Evolutionary conservation across 352 stramenopile species (phyloP).

Genomic region (Globisporangium heterothallicum): DNA sequence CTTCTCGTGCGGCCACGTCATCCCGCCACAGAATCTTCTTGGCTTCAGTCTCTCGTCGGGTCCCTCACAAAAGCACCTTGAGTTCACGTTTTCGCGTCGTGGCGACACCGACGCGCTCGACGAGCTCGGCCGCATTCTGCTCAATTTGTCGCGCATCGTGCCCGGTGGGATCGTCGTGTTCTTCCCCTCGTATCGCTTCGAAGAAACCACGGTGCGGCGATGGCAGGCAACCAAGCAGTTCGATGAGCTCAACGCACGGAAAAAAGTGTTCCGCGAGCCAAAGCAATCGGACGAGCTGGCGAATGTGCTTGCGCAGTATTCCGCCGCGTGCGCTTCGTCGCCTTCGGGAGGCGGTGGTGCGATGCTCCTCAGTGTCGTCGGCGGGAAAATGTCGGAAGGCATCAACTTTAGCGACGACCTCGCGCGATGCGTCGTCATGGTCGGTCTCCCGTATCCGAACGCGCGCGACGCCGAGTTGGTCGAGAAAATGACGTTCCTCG

Average conservation of each 20-base stretch:
- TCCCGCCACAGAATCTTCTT: slow-evolving; percentile 90
- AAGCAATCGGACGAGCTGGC: slow-evolving; percentile 92
- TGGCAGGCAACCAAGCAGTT: slow-evolving; percentile 85
- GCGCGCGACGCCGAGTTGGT: slow-evolving; percentile 93
- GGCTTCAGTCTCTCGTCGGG: slow-evolving; percentile 70
- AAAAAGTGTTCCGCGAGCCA: slow-evolving; percentile 92
- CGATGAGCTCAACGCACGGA: slow-evolving; percentile 84
- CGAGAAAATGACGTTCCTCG: slow-evolving; percentile 96
- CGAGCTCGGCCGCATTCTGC: slow-evolving; percentile 92
- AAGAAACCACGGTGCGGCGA: slow-evolving; percentile 81
- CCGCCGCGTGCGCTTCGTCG: slow-evolving; percentile 37
- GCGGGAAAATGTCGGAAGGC: slow-evolving; percentile 99
- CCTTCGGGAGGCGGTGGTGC: slow-evolving; percentile 42
- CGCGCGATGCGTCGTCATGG: slow-evolving; percentile 95
- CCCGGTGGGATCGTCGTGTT: slow-evolving; percentile 97
- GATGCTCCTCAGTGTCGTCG: slow-evolving; percentile 96
- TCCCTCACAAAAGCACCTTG: slow-evolving; percentile 85
- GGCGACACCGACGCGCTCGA: slow-evolving; percentile 78
- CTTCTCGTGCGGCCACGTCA: slow-evolving; percentile 98
- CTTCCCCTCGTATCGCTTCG: slow-evolving; percentile 96
- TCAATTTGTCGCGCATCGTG: slow-evolving; percentile 89
- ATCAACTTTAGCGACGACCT: slow-evolving; percentile 99
- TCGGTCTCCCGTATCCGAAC: slow-evolving; percentile 98
- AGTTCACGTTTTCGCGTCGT: slow-evolving; percentile 91
- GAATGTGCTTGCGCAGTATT: slow-evolving; percentile 82